Evolutionary conservation across 192 early-diverging fungal genomes (phyloP).

Genomic region (Dimargaris verticillata): DNA sequence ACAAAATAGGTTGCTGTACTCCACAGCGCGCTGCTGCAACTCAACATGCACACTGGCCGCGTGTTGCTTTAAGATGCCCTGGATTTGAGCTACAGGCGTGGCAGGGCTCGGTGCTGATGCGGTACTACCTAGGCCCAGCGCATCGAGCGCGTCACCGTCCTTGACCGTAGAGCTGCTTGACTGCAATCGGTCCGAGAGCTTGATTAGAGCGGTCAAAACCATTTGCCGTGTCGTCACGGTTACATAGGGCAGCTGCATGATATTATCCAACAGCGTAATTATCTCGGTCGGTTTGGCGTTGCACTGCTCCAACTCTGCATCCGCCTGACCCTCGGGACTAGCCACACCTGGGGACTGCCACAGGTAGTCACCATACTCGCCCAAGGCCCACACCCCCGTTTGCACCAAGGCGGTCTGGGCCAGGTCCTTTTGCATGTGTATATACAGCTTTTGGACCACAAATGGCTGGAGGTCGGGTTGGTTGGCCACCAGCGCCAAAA

Average conservation of each 20-base stretch:
- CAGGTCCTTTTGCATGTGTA: conserved; percentile 52
- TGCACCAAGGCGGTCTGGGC: conserved; percentile 76
- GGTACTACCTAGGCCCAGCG: not conserved
- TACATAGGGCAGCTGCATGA: conserved; percentile 66
- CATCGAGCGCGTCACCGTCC: not conserved
- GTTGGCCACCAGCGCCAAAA: conserved; percentile 76
- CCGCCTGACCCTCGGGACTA: not conserved
- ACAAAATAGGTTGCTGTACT: conserved; percentile 62
- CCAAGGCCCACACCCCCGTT: conserved; percentile 83
- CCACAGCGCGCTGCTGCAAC: conserved; percentile 87
- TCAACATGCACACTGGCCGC: conserved; percentile 68
- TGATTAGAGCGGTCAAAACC: conserved; percentile 73
- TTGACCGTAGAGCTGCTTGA: conserved; percentile 9
- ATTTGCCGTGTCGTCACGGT: conserved; percentile 66
- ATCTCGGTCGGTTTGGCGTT: conserved; percentile 40
- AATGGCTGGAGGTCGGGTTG: conserved; percentile 70
- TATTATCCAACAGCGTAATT: conserved; percentile 48
- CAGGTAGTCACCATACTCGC: conserved; percentile 91
- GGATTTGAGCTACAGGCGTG: conserved; percentile 28
- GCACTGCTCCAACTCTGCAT: not conserved
- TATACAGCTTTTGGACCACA: conserved; percentile 75
- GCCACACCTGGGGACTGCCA: conserved; percentile 18
- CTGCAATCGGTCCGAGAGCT: conserved; percentile 69
- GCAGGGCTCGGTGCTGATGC: not conserved
- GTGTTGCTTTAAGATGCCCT: conserved; percentile 39